Base-by-base conservation (phyloP, 2,329 filamentous ascomycete species). In the Passalora sequoiae region DNA sequence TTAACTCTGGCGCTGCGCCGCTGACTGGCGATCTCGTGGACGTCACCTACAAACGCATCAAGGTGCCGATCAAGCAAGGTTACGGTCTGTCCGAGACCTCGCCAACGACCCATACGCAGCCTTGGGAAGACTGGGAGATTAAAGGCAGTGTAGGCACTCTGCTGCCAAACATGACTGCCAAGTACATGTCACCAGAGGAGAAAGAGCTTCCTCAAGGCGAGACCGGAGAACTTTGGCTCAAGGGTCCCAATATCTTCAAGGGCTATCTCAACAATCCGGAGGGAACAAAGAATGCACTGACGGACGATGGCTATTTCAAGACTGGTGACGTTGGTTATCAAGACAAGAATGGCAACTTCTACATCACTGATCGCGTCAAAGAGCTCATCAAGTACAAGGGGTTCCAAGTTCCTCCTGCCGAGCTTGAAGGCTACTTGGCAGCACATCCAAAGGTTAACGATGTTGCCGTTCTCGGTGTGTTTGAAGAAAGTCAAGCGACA, bases 11-110 rank as follows among this genome's bases (percentile, higher is more conserved):
- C 17, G 91, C 89, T 0, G 89, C 91, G 1, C 91, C 91, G 0
- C 70, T 96, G 29, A 91, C 87, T 0, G 71, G 73, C 22, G 88
- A 95, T 50, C 76, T 97, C 2, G 84, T 91, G 1, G 79, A 88
- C 43, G 76, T 80, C 6, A 78, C 92, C 3, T 86, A 86, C 71
- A 66, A 77, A 15, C 79, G 89, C 6, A 78, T 92, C 46, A 80
- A 80, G 39, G 74, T 94, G 15, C 83, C 83, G 2, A 80, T 95
- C 48, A 96, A 95, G 72, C 91, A 97, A 67, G 89, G 86, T 13
- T 97, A 95, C 60, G 91, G 91, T 0, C 74, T 97, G 4, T 88
- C 82, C 4, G 91, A 97, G 69, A 94, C 88, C 10, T 83, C 83
- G 19, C 89, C 89, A 0, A 84, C 81, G 1, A 86, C 86, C 0